phyloP scores from a whole-genome alignment of 2,329 filamentous ascomycete genomes.

The Neonectria hederae region DNA sequence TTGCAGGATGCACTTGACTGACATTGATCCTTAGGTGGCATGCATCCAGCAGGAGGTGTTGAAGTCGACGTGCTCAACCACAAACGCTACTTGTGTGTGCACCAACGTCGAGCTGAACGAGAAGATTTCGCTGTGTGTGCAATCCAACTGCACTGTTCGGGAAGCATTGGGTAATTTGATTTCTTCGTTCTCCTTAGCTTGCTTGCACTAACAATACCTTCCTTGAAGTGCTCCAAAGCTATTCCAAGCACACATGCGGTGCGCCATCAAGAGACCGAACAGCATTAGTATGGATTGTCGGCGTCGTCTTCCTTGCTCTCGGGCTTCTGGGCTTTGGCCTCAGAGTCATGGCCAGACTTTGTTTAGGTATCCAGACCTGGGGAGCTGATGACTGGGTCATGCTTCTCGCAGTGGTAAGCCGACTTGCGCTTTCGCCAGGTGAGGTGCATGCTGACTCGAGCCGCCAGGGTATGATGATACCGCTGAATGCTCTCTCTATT shows the following conservation, averaged over 20 bases:
- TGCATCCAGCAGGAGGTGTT: slow-evolving; percentile 28
- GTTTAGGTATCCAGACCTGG: slow-evolving; percentile 10
- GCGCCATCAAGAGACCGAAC: slow-evolving; percentile 19
- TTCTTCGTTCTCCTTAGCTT: no score
- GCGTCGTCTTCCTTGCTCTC: slow-evolving; percentile 17
- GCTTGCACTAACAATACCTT: background rate
- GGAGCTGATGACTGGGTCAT: slow-evolving; percentile 25
- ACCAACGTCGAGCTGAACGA: slow-evolving; percentile 34
- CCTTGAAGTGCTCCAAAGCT: slow-evolving; percentile 12
- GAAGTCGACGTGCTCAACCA: slow-evolving; percentile 24
- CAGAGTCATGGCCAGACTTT: slow-evolving; percentile 8
- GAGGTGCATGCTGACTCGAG: background rate
- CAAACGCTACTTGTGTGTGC: slow-evolving; percentile 36
- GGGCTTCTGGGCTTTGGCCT: slow-evolving; percentile 9
- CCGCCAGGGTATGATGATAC: slow-evolving; percentile 15
- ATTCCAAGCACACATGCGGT: slow-evolving; percentile 13
- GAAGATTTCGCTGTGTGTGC: slow-evolving; percentile 31
- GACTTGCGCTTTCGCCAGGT: background rate
- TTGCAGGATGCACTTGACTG: slow-evolving; percentile 3
- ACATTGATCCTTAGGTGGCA: slow-evolving; percentile 22
- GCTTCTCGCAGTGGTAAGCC: slow-evolving; percentile 20
- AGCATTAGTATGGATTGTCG: slow-evolving; percentile 8
- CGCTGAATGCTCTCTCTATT: slow-evolving; percentile 15
- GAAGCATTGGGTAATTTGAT: slow-evolving; percentile 38
- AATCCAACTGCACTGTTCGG: slow-evolving; percentile 29